Conservation (phyloP, 192 early-diverging fungal species). For the Powellomyces hirtus region DNA sequence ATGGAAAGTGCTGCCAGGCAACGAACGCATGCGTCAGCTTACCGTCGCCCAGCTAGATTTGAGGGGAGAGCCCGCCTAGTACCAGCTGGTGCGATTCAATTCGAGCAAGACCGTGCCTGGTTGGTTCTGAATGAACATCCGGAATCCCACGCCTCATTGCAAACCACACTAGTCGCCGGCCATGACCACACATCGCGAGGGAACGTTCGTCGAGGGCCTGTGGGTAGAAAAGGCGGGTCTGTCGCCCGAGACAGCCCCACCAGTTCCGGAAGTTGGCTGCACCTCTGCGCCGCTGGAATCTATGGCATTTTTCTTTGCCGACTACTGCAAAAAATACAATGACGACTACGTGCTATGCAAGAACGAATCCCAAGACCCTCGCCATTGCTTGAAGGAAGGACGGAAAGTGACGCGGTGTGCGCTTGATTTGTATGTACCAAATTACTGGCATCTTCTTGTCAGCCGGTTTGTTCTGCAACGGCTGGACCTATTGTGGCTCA, state of each 20-base stretch:
- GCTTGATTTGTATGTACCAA: conserved; percentile 55
- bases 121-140: too few relatives aligned
- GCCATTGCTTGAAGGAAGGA: conserved; percentile 90
- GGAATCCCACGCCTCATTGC: too few relatives aligned
- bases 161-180: background rate
- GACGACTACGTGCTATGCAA: conserved; percentile 99
- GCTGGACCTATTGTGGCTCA: background rate
- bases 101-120: too few relatives aligned
- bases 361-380: conserved; percentile 82
- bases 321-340: conserved; percentile 86
- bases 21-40: too few relatives aligned
- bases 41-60: too few relatives aligned
- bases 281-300: conserved; percentile 91
- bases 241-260: conserved; percentile 59
- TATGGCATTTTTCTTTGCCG: conserved; percentile 83
- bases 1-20: too few relatives aligned
- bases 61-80: too few relatives aligned
- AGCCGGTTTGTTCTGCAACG: background rate
- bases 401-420: conserved; percentile 95
- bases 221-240: conserved; percentile 87
- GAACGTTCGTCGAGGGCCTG: conserved; percentile 49
- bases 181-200: conserved; percentile 34
- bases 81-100: too few relatives aligned
- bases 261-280: conserved; percentile 83
- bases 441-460: background rate